Conservation (phyloP, 805 yeast genomes). For the Teunomyces pallodes region DNA sequence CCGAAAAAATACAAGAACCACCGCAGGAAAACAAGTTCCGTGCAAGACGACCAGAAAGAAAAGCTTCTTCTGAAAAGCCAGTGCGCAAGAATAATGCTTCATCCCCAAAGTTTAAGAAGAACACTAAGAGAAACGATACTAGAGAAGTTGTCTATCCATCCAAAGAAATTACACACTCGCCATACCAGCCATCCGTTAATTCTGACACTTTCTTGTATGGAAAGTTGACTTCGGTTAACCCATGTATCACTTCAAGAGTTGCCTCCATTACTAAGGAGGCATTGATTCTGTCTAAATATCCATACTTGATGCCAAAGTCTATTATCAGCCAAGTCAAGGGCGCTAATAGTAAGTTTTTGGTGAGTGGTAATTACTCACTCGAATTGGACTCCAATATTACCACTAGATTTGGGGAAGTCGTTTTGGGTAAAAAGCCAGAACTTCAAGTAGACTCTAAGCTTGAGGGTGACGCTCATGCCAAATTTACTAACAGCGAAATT, state of each 20-base stretch:
- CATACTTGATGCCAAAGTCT: slow-evolving; percentile 36
- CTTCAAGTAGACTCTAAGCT: slow-evolving; percentile 9
- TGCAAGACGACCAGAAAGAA: slow-evolving; percentile 6
- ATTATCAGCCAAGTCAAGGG: slow-evolving; percentile 25
- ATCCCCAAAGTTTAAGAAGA: slow-evolving; percentile 1
- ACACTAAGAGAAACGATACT: neutral
- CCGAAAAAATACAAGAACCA: neutral
- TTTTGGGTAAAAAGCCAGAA: slow-evolving; percentile 28
- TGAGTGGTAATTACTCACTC: slow-evolving; percentile 27
- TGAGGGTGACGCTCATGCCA: slow-evolving; percentile 11
- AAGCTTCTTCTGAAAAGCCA: neutral
- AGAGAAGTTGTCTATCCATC: slow-evolving; percentile 4
- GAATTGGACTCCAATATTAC: slow-evolving; percentile 22
- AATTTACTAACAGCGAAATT: slow-evolving; percentile 21
- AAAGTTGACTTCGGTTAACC: slow-evolving; percentile 29
- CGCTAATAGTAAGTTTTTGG: slow-evolving; percentile 28
- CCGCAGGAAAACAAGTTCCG: neutral
- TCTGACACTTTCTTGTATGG: slow-evolving; percentile 38
- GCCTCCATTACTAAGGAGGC: slow-evolving; percentile 41
- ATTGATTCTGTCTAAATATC: slow-evolving; percentile 39
- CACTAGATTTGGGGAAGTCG: slow-evolving; percentile 27
- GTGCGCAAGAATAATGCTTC: slow-evolving; percentile 3
- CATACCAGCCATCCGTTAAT: slow-evolving; percentile 18
- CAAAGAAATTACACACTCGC: slow-evolving; percentile 6
- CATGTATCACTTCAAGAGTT: slow-evolving; percentile 29